Evolutionary conservation across 768 basidiomycete species (phyloP).

Genomic region (Suillus paluster): DNA sequence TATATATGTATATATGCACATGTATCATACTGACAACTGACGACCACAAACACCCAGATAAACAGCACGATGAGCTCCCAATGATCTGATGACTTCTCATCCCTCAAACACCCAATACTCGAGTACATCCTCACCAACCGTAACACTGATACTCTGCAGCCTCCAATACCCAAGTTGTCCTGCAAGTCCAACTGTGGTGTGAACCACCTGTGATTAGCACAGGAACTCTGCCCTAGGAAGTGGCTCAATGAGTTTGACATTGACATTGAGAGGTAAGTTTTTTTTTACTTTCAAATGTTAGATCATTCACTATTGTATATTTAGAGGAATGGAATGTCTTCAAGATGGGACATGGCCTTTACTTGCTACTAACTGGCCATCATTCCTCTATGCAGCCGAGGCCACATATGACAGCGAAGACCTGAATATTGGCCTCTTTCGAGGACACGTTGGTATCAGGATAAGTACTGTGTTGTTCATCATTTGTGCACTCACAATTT

Average conservation of each 20-base stretch:
- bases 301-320: background rate
- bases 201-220: constrained; percentile 2
- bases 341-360: constrained; percentile 6
- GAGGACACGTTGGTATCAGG: background rate
- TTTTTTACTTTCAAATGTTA: no score
- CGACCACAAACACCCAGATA: background rate
- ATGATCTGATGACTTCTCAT: background rate
- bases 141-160: background rate
- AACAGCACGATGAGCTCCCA: background rate
- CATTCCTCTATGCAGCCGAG: background rate
- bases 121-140: background rate
- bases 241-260: background rate
- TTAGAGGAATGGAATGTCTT: constrained; percentile 2
- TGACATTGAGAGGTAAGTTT: background rate
- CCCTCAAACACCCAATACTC: constrained; percentile 1
- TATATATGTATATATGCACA: no score
- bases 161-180: background rate
- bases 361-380: constrained; percentile 5
- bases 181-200: constrained; percentile 5
- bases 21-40: background rate
- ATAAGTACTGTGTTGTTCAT: constrained; percentile 6
- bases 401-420: background rate
- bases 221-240: constrained; percentile 1
- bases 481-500: background rate
- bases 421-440: background rate